These are phyloP conservation scores for Williopsis jadinii DNA, from an alignment of 1,139 yeast genomes.

Conservation along the genomic window DNA sequence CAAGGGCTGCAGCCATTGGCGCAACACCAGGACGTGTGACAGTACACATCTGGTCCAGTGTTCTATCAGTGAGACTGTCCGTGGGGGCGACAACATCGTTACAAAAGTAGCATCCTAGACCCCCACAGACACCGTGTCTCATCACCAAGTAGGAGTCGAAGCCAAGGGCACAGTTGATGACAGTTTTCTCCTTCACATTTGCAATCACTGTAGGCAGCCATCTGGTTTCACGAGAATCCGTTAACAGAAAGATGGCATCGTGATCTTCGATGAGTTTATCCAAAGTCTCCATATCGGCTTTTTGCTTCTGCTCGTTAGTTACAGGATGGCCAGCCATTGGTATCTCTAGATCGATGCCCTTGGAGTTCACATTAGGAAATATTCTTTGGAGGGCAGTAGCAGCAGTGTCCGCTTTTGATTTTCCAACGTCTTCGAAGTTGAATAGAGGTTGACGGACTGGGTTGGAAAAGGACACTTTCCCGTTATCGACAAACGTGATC, in stretches of 20 bases:
- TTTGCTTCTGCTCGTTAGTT: constrained; percentile 44
- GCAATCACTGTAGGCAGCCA: constrained; percentile 93
- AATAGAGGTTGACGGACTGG: constrained; percentile 93
- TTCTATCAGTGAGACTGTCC: constrained; percentile 76
- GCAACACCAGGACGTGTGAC: constrained; percentile 98
- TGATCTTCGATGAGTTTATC: constrained; percentile 51
- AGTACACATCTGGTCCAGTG: constrained; percentile 96
- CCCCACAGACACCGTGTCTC: constrained; percentile 64
- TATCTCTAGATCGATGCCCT: constrained; percentile 61
- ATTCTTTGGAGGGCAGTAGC: constrained; percentile 64
- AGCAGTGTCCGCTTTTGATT: constrained; percentile 67
- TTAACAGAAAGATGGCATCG: constrained; percentile 71
- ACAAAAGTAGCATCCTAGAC: constrained; percentile 88
- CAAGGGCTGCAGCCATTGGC: constrained; percentile 75
- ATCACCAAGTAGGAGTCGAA: constrained; percentile 89
- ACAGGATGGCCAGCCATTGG: constrained; percentile 96
- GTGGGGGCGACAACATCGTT: constrained; percentile 93
- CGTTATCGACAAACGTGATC: constrained; percentile 86
- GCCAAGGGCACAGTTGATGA: constrained; percentile 89
- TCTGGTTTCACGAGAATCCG: constrained; percentile 93
- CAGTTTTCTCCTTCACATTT: constrained; percentile 56
- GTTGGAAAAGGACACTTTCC: constrained; percentile 81
- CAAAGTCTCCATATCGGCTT: constrained; percentile 44
- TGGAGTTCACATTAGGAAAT: constrained; percentile 67
- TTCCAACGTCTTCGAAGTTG: constrained; percentile 69